Base-by-base conservation (phyloP, 345 rosid species). In the Psidium guajava region DNA sequence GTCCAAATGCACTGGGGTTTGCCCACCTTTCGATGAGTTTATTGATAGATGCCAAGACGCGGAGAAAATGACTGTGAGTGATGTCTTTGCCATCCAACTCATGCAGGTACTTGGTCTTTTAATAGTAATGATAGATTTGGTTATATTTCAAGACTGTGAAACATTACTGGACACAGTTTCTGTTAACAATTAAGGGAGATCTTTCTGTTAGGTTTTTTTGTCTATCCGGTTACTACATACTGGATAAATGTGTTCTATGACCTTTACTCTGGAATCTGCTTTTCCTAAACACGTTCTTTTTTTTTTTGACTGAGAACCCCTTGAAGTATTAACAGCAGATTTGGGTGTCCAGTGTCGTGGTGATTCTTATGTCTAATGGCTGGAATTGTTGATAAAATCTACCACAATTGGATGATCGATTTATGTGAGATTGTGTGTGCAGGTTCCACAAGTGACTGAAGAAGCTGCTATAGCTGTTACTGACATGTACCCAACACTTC, bases 371-470 rank as follows among this genome's bases (percentile, higher is more conserved):
- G n/a, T 69, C 25, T 69, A 36, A 69, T 69, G 42, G 80, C 80
- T 69, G 80, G 80, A 69, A 36, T 69, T 69, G 13, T 69, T 69
- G 3, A 69, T 32, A 20, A 20, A 69, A 69, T 69, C 25, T 36
- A 9, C 80, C 77, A 42, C 80, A 69, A 69, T 69, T 69, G 80
- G 47, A 69, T 69, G 80, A 20, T 83, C 24, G 18, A 36, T 24
- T 83, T 83, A 47, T 55, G 88, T 83, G 15, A 86, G 83, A 54
- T 88, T 82, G 14, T 85, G 74, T 54, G 21, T 84, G 87, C 94
- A 95, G 99, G 94, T 96, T 42, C 94, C 97, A 3, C 98, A 95
- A 73, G 98, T 95, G 49, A 95, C 98, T 0, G 98, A 94, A 91
- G 98, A 93, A 82, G 83, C 91, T 36, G 97, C 99, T 52, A 51